These are phyloP conservation scores for Amphicarpaea edgeworthii DNA, from an alignment of 306 rosid genomes.

Conservation along the genomic window DNA sequence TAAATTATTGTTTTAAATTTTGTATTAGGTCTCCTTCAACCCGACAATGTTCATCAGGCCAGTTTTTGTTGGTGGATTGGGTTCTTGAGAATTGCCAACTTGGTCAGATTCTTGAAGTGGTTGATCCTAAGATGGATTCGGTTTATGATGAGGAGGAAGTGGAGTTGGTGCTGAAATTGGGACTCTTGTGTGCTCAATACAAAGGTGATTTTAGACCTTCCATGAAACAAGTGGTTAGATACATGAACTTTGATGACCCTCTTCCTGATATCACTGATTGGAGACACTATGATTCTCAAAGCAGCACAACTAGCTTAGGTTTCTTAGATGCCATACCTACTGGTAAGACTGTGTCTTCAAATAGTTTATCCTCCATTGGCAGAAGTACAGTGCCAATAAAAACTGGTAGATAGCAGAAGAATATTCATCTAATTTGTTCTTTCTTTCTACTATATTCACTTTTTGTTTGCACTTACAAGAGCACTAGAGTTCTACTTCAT, in stretches of 20 bases:
- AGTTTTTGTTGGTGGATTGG: constrained; percentile 34
- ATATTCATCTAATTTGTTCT: background rate
- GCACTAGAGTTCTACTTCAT: background rate
- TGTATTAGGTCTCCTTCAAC: no score
- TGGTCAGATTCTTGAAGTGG: constrained; percentile 35
- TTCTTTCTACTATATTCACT: background rate
- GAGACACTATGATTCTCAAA: constrained; percentile 20
- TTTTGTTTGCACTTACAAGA: background rate
- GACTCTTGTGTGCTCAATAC: constrained; percentile 12
- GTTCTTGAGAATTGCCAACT: constrained; percentile 19
- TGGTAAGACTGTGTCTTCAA: background rate
- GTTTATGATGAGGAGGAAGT: constrained; percentile 27
- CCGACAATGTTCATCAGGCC: no score
- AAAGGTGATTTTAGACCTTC: constrained; percentile 18
- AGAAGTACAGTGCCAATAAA: constrained; percentile 5
- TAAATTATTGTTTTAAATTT: no score
- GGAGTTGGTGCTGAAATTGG: constrained; percentile 27
- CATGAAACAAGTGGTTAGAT: constrained; percentile 31
- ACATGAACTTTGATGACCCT: constrained; percentile 34
- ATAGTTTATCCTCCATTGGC: background rate
- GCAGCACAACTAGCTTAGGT: background rate
- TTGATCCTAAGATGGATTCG: constrained; percentile 27
- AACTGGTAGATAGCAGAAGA: background rate
- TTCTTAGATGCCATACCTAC: background rate
- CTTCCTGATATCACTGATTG: constrained; percentile 2